Percentiles rank a stretch among this genome's conserved stretches.
These are phyloP conservation scores for Amanita rubescens DNA, from an alignment of 768 basidiomycete genomes.

Conservation along the genomic window DNA sequence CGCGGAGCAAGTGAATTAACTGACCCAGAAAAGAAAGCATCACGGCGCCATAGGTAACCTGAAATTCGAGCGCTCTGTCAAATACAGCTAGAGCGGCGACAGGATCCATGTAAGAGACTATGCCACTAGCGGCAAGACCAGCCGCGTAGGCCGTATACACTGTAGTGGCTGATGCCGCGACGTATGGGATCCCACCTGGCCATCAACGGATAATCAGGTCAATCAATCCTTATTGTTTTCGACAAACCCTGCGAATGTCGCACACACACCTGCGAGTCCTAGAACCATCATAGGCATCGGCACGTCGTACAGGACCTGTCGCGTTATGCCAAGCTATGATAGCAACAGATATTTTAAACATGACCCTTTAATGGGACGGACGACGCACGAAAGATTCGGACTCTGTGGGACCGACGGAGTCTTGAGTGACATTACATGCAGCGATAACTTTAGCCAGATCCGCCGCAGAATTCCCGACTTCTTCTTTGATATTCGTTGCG, in stretches of 20 bases:
- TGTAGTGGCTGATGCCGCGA: constrained; percentile 72
- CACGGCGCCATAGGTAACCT: constrained; percentile 93
- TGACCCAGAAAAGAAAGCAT: constrained; percentile 89
- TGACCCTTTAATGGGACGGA: neutral
- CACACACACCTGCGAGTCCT: constrained; percentile 61
- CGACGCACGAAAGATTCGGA: constrained; percentile 59
- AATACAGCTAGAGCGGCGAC: constrained; percentile 72
- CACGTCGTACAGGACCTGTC: constrained; percentile 61
- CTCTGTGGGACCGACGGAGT: constrained; percentile 40
- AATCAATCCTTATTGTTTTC: neutral
- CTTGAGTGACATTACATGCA: constrained; percentile 53
- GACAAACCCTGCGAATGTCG: neutral
- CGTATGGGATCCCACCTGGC: constrained; percentile 77
- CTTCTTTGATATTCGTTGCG: constrained; percentile 69
- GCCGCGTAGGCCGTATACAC: constrained; percentile 82
- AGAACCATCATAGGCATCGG: constrained; percentile 73
- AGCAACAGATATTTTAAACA: neutral
- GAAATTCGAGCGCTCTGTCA: constrained; percentile 74
- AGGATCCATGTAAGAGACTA: constrained; percentile 58
- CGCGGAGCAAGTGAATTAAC: constrained; percentile 10
- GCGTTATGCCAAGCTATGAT: constrained; percentile 67
- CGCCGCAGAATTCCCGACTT: constrained; percentile 66
- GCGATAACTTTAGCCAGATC: constrained; percentile 78
- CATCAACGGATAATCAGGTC: neutral
- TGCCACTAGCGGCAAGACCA: constrained; percentile 50